Base-by-base conservation (phyloP, 2,329 filamentous ascomycete species). In the Fusarium vanettenii region DNA sequence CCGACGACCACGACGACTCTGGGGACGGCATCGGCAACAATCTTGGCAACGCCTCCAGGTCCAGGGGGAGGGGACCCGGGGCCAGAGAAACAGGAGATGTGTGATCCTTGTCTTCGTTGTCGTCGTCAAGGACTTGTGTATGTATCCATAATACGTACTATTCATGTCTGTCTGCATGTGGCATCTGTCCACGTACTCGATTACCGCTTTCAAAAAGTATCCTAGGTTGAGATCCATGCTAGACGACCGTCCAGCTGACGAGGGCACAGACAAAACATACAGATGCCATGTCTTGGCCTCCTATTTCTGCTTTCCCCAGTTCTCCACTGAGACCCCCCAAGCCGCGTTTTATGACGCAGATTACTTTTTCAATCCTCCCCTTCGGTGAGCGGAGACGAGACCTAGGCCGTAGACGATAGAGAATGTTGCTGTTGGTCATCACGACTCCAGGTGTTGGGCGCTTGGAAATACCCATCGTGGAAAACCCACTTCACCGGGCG, bases 391-490 rank as follows among this genome's bases (percentile, higher is more conserved):
- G 52, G 62, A 48, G 61, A 64, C 48, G 6, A 48, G 16, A 56
- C 52, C 25, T 52, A 20, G 11, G 29, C 31, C 5, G n/a, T 43
- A 14, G 48, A 43, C 52, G 52, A 65, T 48, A 60, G 52, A 65
- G 29, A 60, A 37, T 29, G 33, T 16, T 65, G 37, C 27, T 14
- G 39, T 59, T 59, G 62, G 62, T 65, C 56, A 65, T 65, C 37
- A 59, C 7, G 4, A 14, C 50, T 20, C 5, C 37, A 31, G 6
- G 14, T 27, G 20, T 55, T 52, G 29, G 63, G 50, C 60, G 33
- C 41, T 41, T 43, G 57, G 10, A 60, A 41, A 61, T 69, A 52
- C 64, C 73, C 43, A 45, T 67, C 52, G 7, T 59, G 59, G 70
- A 69, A 66, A 29, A 27, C 25, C 25, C 22, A 52, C 39, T 41